Conservation (phyloP, 768 basidiomycete genomes). For the Auricularia cornea region DNA sequence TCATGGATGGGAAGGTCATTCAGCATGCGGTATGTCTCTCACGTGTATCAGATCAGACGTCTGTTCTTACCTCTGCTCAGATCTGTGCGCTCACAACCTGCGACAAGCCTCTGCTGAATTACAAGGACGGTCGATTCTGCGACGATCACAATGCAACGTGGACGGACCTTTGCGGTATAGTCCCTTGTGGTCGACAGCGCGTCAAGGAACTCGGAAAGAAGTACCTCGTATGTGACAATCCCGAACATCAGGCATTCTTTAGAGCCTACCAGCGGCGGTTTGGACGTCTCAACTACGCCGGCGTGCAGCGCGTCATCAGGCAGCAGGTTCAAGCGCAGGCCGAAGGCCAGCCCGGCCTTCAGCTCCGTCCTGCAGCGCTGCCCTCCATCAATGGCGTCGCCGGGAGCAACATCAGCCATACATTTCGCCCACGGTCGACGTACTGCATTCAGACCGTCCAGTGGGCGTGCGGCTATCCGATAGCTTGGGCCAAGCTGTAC, state of each 20-base stretch:
- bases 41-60: no score
- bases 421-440: neutral
- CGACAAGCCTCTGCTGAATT: slow-evolving; percentile 17
- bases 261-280: slow-evolving; percentile 12
- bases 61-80: slow-evolving; percentile 5
- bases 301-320: slow-evolving; percentile 20
- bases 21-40: slow-evolving; percentile 17
- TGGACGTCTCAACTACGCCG: slow-evolving; percentile 16
- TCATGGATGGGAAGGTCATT: slow-evolving; percentile 26
- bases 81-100: slow-evolving; percentile 19
- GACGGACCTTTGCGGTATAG: slow-evolving; percentile 16
- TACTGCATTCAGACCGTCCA: slow-evolving; percentile 14
- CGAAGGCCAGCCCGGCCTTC: neutral
- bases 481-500: slow-evolving; percentile 19
- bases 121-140: slow-evolving; percentile 25
- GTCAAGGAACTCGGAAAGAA: neutral
- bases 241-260: slow-evolving; percentile 15
- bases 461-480: slow-evolving; percentile 20
- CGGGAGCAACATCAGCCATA: neutral
- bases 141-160: slow-evolving; percentile 12
- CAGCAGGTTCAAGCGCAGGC: slow-evolving; percentile 9
- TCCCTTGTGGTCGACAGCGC: slow-evolving; percentile 13
- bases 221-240: slow-evolving; percentile 12
- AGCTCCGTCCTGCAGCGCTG: neutral
- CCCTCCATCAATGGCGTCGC: neutral